Conservation (phyloP, 257 asterid species). For the Ilex aquifolium region DNA sequence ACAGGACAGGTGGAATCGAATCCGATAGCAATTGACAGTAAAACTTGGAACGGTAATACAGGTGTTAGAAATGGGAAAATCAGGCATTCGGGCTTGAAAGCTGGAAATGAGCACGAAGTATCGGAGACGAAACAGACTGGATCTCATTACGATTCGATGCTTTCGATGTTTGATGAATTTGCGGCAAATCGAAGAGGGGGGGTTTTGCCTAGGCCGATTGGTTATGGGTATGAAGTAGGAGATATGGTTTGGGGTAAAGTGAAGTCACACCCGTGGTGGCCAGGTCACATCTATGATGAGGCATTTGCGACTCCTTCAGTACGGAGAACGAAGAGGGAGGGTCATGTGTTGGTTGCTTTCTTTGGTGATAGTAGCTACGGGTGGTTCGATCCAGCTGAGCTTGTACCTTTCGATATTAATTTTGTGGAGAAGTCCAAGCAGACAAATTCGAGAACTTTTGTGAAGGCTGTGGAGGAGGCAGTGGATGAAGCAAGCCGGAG, state of each 20-base stretch:
- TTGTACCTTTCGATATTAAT: slow-evolving; percentile 69
- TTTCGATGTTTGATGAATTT: slow-evolving; percentile 64
- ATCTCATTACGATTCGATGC: slow-evolving; percentile 38
- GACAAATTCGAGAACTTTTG: slow-evolving; percentile 42
- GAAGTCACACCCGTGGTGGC: slow-evolving; percentile 99
- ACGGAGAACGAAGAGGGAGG: slow-evolving; percentile 62
- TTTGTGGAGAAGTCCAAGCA: slow-evolving; percentile 73
- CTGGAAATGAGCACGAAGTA: neutral
- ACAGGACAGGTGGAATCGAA: neutral
- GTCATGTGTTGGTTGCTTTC: slow-evolving; percentile 83
- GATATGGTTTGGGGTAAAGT: slow-evolving; percentile 99
- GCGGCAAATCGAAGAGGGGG: slow-evolving; percentile 41
- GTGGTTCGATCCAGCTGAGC: slow-evolving; percentile 80
- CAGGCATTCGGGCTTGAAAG: neutral
- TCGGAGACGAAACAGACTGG: slow-evolving; percentile 1
- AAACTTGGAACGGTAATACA: neutral
- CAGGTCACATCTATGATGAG: slow-evolving; percentile 77
- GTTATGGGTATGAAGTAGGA: slow-evolving; percentile 64
- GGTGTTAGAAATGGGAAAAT: neutral
- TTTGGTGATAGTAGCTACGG: slow-evolving; percentile 95
- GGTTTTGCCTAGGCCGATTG: slow-evolving; percentile 22
- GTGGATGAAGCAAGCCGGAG: slow-evolving; percentile 72
- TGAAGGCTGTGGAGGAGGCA: slow-evolving; percentile 85
- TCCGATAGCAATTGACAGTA: neutral
- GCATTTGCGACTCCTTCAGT: slow-evolving; percentile 65